Conservation (phyloP, 2,329 filamentous ascomycete genomes). For the Rhinocladiella similis region DNA sequence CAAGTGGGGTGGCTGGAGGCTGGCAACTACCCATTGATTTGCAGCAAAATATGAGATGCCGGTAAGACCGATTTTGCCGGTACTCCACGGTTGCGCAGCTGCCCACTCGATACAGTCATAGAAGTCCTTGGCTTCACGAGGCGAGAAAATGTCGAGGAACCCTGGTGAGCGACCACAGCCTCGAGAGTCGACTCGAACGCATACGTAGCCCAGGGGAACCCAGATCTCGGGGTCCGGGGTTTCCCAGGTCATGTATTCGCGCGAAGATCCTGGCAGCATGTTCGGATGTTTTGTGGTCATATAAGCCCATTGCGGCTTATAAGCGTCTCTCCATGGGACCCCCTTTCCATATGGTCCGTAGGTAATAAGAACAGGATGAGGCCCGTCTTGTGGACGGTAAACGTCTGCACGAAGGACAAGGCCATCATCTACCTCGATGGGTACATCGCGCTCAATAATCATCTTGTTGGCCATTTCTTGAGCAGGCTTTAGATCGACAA, state of each 20-base stretch:
- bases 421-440: slow-evolving; percentile 31
- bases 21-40: slow-evolving; percentile 45
- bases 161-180: slow-evolving; percentile 33
- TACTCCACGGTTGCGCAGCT: slow-evolving; percentile 46
- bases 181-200: slow-evolving; percentile 32
- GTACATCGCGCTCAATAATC: slow-evolving; percentile 28
- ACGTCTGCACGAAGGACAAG: slow-evolving; percentile 31
- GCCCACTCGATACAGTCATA: slow-evolving; percentile 47
- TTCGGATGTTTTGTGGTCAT: slow-evolving; percentile 8
- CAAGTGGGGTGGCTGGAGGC: slow-evolving; percentile 43
- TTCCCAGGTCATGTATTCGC: slow-evolving; percentile 1
- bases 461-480: not conserved
- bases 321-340: not conserved
- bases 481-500: no score
- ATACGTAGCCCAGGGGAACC: not conserved
- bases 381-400: slow-evolving; percentile 26
- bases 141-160: slow-evolving; percentile 40
- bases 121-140: slow-evolving; percentile 47
- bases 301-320: no score
- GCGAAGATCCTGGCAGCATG: slow-evolving; percentile 2
- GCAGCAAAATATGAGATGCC: slow-evolving; percentile 48
- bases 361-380: slow-evolving; percentile 2
- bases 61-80: slow-evolving; percentile 44
- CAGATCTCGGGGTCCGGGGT: slow-evolving; percentile 3
- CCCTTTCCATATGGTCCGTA: slow-evolving; percentile 9